Base-by-base conservation (phyloP, 2,329 filamentous ascomycete species). In the Trichoderma harzianum region DNA sequence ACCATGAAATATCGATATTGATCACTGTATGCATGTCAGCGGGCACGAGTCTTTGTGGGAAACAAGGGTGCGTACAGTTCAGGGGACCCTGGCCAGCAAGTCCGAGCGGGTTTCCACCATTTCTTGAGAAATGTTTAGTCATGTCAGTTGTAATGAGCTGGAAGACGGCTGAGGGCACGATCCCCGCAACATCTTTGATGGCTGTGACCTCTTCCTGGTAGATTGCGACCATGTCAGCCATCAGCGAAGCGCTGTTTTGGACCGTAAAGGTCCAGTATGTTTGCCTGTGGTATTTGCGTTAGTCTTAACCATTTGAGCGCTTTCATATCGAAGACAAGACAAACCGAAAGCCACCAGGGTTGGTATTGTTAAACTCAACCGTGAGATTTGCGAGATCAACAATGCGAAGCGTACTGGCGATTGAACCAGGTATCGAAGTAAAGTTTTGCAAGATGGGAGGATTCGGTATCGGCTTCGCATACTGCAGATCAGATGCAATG, bases 61-160 rank as follows among this genome's bases (percentile, higher is more conserved):
- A 58, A 18, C 64, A 28, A 2, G 70, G 47, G 21, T 73, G 71
- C 18, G 53, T 61, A 64, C 77, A 66, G 30, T 75, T 75, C 12
- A 79, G 62, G 3, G 78, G 76, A 0, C 76, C 78, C 18, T 79
- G 73, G 3, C 72, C 75, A 0, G 69, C 75, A 8, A 82, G 73
- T 14, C 80, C 78, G 10, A 79, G 76, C 6, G 79, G 51, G 28
- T 81, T 82, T 1, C 80, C 79, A 16, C 78, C 79, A 1, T 78
- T 78, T 66, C 81, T 80, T 58, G 73, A 73, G 72, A 83, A 82
- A 24, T 78, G 71, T 5, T 78, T 75, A 7, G 80, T 79, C 72
- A 82, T 76, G 47, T 79, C 78, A 7, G 78, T 78, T 0, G 83
- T 82, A 63, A 86, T 80, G 14, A 81, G 83, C 72, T 87, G 84